Evolutionary conservation across 176 grass and related monocot species (phyloP).

Genomic region (Puya raimondii): DNA sequence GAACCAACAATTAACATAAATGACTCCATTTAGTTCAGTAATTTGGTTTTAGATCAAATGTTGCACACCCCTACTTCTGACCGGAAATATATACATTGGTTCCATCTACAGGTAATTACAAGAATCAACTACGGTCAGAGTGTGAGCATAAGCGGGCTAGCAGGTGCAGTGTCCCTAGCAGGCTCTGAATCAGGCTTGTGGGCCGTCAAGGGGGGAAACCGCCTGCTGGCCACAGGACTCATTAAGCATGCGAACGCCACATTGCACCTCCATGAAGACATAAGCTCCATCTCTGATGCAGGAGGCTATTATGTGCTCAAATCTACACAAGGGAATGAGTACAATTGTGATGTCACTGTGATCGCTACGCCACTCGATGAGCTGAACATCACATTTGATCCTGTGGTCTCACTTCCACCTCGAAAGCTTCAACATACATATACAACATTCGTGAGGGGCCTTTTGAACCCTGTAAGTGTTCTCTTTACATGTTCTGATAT

Average conservation of each 20-base stretch:
- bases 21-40: not conserved
- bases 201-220: constrained; percentile 77
- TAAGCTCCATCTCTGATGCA: constrained; percentile 49
- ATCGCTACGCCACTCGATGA: constrained; percentile 83
- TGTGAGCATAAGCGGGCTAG: constrained; percentile 61
- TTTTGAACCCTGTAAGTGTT: constrained; percentile 76
- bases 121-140: constrained; percentile 95
- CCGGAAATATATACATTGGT: too few relatives aligned
- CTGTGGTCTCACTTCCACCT: constrained; percentile 52
- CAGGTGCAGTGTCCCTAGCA: constrained; percentile 73
- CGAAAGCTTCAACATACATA: constrained; percentile 88
- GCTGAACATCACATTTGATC: constrained; percentile 66
- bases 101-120: constrained; percentile 62
- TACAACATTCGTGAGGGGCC: constrained; percentile 70
- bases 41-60: too few relatives aligned
- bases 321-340: constrained; percentile 56
- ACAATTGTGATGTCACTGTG: constrained; percentile 57
- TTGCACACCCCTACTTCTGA: too few relatives aligned
- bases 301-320: constrained; percentile 65
- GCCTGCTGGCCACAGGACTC: constrained; percentile 61
- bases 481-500: not conserved
- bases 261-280: constrained; percentile 70
- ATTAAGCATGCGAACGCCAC: constrained; percentile 55
- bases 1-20: not conserved
- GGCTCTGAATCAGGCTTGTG: constrained; percentile 74